A percentile compares a stretch with the other conserved stretches of the same genome.
These are phyloP conservation scores for Adansonia grandidieri DNA, from an alignment of 441 rosid genomes.

Conservation along the genomic window DNA sequence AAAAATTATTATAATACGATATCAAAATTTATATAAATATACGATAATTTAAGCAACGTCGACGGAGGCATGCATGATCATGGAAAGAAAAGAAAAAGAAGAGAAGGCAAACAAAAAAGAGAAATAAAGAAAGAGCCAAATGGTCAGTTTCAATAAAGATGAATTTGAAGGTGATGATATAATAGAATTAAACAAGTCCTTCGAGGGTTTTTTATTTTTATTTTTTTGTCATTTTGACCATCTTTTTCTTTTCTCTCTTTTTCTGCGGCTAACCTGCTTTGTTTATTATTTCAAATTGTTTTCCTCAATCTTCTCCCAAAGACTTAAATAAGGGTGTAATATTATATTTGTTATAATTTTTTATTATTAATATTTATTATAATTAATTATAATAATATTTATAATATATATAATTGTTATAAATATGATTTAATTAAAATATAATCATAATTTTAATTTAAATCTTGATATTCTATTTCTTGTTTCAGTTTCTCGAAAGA, in stretches of 20 bases:
- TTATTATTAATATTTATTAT: neutral
- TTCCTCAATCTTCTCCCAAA: constrained; percentile 32
- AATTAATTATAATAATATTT: too few relatives aligned
- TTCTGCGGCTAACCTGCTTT: constrained; percentile 51
- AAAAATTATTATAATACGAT: neutral
- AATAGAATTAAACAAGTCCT: constrained; percentile 49
- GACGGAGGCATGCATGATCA: neutral
- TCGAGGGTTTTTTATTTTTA: constrained; percentile 56
- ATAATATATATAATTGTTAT: too few relatives aligned
- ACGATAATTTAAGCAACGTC: too few relatives aligned
- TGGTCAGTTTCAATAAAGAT: constrained; percentile 79
- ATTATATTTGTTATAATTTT: neutral
- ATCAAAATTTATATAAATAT: neutral
- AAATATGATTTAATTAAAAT: too few relatives aligned
- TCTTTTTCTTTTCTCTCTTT: constrained; percentile 58
- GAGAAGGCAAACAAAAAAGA: constrained; percentile 35
- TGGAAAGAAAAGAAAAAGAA: constrained; percentile 22
- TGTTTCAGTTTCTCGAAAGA: neutral
- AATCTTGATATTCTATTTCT: too few relatives aligned
- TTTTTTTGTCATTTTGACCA: constrained; percentile 65
- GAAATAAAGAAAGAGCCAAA: constrained; percentile 52
- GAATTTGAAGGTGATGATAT: constrained; percentile 52
- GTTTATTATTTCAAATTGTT: neutral
- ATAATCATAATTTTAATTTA: too few relatives aligned
- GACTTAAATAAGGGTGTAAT: too few relatives aligned